Conservation (phyloP, 1,284 basidiomycete genomes). For the Cutaneotrichosporon spelunceum region DNA sequence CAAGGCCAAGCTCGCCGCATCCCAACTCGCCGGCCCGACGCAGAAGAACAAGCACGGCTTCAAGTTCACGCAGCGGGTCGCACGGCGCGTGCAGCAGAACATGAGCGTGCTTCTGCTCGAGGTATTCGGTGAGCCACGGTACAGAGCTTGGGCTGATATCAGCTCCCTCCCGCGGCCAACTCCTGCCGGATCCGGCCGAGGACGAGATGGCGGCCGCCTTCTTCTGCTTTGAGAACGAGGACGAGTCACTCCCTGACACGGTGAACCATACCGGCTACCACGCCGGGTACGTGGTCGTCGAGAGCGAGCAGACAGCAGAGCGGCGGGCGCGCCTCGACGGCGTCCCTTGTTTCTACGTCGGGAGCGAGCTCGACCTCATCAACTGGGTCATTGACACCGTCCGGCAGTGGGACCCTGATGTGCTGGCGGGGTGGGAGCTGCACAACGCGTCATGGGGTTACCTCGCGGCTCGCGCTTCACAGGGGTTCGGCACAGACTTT, state of each 20-base stretch:
- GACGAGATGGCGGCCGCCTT: conserved; percentile 72
- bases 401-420: conserved; percentile 79
- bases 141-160: background rate
- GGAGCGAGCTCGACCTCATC: conserved; percentile 76
- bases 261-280: conserved; percentile 51
- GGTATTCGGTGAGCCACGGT: conserved; percentile 63
- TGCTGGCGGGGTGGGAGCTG: conserved; percentile 88
- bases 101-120: conserved; percentile 83
- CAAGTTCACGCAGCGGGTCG: conserved; percentile 58
- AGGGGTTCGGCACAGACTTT: conserved; percentile 62
- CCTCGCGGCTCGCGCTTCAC: conserved; percentile 63
- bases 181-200: conserved; percentile 66
- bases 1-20: conserved; percentile 3
- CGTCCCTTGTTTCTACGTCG: conserved; percentile 59
- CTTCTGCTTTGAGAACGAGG: conserved; percentile 64
- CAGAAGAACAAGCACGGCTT: conserved; percentile 68
- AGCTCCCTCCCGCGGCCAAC: conserved; percentile 53
- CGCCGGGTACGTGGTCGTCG: conserved; percentile 64
- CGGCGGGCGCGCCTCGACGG: conserved; percentile 42
- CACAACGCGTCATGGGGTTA: conserved; percentile 90
- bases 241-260: conserved; percentile 53
- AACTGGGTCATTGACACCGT: conserved; percentile 75
- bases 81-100: conserved; percentile 63
- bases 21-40: conserved; percentile 72
- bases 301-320: conserved; percentile 31